phyloP scores from a whole-genome alignment of 2,329 filamentous ascomycete species.

The Magnaporthales sp. region DNA sequence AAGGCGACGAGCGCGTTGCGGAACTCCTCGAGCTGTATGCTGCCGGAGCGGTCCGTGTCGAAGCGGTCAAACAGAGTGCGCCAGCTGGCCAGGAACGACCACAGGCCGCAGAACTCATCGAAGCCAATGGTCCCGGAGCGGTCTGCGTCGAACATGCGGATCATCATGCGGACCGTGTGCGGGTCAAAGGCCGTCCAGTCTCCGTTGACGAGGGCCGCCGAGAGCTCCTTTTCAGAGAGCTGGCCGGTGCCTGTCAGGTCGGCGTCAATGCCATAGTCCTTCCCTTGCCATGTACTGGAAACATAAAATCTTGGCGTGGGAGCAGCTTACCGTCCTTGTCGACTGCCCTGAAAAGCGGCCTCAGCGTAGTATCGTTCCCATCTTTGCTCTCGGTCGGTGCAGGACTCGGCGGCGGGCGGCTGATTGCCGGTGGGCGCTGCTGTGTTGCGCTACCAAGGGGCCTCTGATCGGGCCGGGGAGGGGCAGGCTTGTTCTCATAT shows the following conservation, averaged over 20 bases:
- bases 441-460: slow-evolving; percentile 17
- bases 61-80: slow-evolving; percentile 91
- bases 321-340: slow-evolving; percentile 64
- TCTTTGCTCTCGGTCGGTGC: slow-evolving; percentile 34
- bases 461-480: slow-evolving; percentile 26
- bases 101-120: slow-evolving; percentile 91
- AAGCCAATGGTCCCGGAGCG: slow-evolving; percentile 84
- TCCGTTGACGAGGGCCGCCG: slow-evolving; percentile 86
- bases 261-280: not conserved
- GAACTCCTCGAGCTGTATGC: slow-evolving; percentile 69
- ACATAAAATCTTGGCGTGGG: not conserved
- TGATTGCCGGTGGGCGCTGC: slow-evolving; percentile 44
- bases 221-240: slow-evolving; percentile 78
- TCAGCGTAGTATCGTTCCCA: slow-evolving; percentile 61
- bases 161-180: slow-evolving; percentile 97
- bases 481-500: slow-evolving; percentile 40
- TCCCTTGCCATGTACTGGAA: not conserved
- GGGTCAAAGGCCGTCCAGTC: slow-evolving; percentile 90
- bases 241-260: slow-evolving; percentile 57
- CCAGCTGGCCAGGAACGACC: slow-evolving; percentile 94
- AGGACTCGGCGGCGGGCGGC: slow-evolving; percentile 59
- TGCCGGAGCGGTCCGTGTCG: slow-evolving; percentile 77
- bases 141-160: slow-evolving; percentile 97
- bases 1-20: slow-evolving; percentile 82
- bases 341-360: slow-evolving; percentile 81